A percentile compares a stretch with the other conserved stretches of the same genome.
Evolutionary conservation across 1,284 basidiomycete genomes (phyloP).

Genomic region (Laetiporus sulphureus): DNA sequence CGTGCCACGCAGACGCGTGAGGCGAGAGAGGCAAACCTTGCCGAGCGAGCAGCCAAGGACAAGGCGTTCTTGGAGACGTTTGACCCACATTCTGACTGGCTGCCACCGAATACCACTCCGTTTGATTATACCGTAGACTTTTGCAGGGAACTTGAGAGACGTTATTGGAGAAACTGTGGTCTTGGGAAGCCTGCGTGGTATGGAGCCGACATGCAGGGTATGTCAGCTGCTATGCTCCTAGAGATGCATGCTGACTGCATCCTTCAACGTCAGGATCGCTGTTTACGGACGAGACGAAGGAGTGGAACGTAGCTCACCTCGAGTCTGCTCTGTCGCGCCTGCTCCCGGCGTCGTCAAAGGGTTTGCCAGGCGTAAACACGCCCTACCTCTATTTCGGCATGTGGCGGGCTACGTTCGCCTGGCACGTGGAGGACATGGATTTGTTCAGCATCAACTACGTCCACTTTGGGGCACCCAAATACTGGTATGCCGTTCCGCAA

Average conservation of each 20-base stretch:
- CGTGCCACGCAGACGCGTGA: constrained; percentile 40
- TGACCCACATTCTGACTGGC: constrained; percentile 67
- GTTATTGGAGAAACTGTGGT: constrained; percentile 90
- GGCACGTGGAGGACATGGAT: constrained; percentile 99
- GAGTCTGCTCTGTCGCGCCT: constrained; percentile 84
- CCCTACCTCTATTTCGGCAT: constrained; percentile 99
- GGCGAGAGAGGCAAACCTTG: constrained; percentile 45
- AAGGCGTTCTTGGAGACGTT: constrained; percentile 62
- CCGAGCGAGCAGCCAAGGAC: constrained; percentile 49
- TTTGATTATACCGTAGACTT: constrained; percentile 82
- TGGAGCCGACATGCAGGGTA: constrained; percentile 90
- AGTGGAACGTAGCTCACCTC: constrained; percentile 93
- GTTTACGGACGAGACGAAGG: constrained; percentile 73
- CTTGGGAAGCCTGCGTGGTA: constrained; percentile 91
- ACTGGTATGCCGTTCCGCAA: constrained; percentile 97
- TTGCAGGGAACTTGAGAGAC: constrained; percentile 82
- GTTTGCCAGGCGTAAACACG: constrained; percentile 92
- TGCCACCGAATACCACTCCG: constrained; percentile 63
- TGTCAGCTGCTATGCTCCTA: constrained; percentile 13
- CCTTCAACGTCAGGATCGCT: constrained; percentile 56
- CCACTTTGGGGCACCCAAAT: constrained; percentile 95
- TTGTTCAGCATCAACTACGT: constrained; percentile 99
- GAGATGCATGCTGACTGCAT: not conserved
- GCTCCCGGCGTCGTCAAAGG: constrained; percentile 57
- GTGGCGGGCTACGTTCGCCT: constrained; percentile 98